Percentiles rank a stretch among this genome's conserved stretches.
phyloP scores from a whole-genome alignment of 768 basidiomycete genomes.

The Cubamyces lactineus region DNA sequence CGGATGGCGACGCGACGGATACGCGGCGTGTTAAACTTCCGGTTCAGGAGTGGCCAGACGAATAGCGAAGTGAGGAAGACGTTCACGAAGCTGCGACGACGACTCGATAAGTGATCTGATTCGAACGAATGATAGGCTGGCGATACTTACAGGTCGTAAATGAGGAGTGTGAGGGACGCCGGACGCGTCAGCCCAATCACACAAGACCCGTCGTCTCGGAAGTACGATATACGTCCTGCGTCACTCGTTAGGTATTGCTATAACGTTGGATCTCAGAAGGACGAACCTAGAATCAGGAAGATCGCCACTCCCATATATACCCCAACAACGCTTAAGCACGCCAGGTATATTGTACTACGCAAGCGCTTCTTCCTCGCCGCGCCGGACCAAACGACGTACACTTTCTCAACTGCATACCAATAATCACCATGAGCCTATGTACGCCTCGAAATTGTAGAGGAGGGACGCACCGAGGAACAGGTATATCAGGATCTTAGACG shows the following conservation, averaged over 20 bases:
- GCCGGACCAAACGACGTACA: conserved; percentile 50
- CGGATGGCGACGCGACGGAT: conserved; percentile 45
- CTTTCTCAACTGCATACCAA: conserved; percentile 43
- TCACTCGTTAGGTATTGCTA: neutral
- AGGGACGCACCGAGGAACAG: conserved; percentile 42
- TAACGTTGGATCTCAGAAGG: neutral
- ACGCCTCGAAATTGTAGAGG: neutral
- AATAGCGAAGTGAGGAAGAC: conserved; percentile 47
- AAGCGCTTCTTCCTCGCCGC: conserved; percentile 38
- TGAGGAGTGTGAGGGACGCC: conserved; percentile 48
- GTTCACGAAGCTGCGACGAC: conserved; percentile 35
- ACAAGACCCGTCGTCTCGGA: conserved; percentile 44
- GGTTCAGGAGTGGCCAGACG: conserved; percentile 48
- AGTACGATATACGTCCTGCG: conserved; percentile 42
- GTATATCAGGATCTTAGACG: conserved; percentile 52
- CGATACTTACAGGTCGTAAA: conserved; percentile 50
- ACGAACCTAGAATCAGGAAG: conserved; percentile 43
- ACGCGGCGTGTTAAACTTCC: conserved; percentile 36
- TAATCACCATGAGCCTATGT: neutral
- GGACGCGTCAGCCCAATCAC: conserved; percentile 50
- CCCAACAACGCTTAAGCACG: conserved; percentile 41
- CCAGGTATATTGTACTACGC: conserved; percentile 46
- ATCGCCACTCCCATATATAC: conserved; percentile 45
- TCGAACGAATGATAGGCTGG: neutral
- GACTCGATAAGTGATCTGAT: neutral